Base-by-base conservation (phyloP, 148 eudicot species). In the Vaccinium vitisidaea region DNA sequence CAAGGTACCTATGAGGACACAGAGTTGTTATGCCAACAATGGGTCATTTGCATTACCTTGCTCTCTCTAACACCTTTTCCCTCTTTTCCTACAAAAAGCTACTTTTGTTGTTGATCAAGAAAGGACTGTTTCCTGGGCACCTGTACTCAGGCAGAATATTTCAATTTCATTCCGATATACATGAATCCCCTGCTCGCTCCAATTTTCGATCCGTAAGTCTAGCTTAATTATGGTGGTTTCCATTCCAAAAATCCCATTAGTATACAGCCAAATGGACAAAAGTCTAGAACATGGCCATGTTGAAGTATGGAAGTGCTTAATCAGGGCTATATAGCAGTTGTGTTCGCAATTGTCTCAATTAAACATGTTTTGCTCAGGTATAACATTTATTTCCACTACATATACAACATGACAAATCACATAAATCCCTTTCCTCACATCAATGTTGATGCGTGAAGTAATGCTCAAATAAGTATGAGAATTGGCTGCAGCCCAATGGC, bases 221-320 rank as follows among this genome's bases (percentile, higher is more conserved):
- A 70, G 75, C 63, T 50, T 82, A 53, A 70, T 70, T 70, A 39
- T 2, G 23, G 67, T 56, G 74, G 73, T 67, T 70, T 30, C 27
- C 63, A 30, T 25, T 18, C 63, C 27, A 70, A 8, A 23, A 52
- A 71, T 30, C 16, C 65, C 61, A 25, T 70, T 0, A 3, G 6
- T 18, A n/a, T 50, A 27, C 77, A 82, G 52, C 75, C 39, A 18
- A 65, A 25, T 52, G 65, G 5, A 80, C 7, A 32, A 80, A 48
- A 36, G 19, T 23, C 14, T 46, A 80, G 23, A 53, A 27, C 15
- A 25, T 70, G 21, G 30, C 11, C 16, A 73, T 36, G 12, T 6
- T 11, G 19, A 70, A 52, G 48, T 19, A 53, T 71, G 16, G 30
- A 73, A 73, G 55, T 36, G 79, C 63, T 83, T 25, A 54, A 83